These are phyloP conservation scores for Ceratobasidium sp. DNA, from an alignment of 1,284 basidiomycete species.

Conservation along the genomic window DNA sequence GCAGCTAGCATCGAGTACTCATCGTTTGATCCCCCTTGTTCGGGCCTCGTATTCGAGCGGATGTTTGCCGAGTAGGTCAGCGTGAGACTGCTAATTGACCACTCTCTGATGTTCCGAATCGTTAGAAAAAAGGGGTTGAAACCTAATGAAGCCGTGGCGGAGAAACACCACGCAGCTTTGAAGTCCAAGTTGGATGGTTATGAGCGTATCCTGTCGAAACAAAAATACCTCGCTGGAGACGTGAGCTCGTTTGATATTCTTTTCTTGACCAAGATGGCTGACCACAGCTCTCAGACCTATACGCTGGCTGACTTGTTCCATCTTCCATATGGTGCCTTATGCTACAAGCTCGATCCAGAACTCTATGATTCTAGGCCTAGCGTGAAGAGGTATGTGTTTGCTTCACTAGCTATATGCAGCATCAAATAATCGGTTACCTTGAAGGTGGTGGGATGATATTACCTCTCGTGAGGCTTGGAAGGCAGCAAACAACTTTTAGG, in stretches of 20 bases:
- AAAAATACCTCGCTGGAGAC: constrained; percentile 68
- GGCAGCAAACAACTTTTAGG: background rate
- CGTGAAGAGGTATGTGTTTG: constrained; percentile 59
- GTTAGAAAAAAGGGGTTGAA: background rate
- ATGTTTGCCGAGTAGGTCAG: constrained; percentile 42
- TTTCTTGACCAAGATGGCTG: background rate
- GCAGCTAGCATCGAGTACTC: constrained; percentile 56
- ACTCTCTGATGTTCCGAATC: too few relatives aligned
- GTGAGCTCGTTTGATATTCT: constrained; percentile 53
- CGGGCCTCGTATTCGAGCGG: constrained; percentile 28
- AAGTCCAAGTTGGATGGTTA: constrained; percentile 65
- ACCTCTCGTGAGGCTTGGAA: background rate
- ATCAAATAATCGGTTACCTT: too few relatives aligned
- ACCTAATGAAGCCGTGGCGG: constrained; percentile 57
- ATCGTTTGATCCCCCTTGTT: constrained; percentile 54
- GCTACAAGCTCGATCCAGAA: constrained; percentile 42
- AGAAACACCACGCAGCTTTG: constrained; percentile 57
- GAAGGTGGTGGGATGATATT: background rate
- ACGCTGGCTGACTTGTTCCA: constrained; percentile 59
- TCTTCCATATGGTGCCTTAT: constrained; percentile 62
- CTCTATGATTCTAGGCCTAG: constrained; percentile 8
- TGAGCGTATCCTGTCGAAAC: constrained; percentile 67
- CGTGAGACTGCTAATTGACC: background rate
- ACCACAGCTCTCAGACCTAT: constrained; percentile 6
- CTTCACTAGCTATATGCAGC: too few relatives aligned